Evolutionary conservation across 1,139 yeast species (phyloP), one percentile per base, ranked within the genome.

Genomic region (Suzukiozyma palmioleophila): DNA sequence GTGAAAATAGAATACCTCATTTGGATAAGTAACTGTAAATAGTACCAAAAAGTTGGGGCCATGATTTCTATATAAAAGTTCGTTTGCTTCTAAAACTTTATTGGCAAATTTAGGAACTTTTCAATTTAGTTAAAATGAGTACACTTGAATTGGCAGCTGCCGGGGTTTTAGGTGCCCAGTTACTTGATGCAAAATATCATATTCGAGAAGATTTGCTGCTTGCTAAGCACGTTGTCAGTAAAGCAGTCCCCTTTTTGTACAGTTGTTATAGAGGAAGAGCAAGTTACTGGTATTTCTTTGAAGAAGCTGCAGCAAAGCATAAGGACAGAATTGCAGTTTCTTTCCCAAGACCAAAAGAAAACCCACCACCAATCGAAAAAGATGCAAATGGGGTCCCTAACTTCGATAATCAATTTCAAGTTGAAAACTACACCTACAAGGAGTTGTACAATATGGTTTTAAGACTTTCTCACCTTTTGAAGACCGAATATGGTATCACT

Each of bases 281-380:
- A 39, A 81, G 81, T 52, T 78, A 70, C 52, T 84, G 90, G 88
- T 81, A 83, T 54, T 50, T 64, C 22, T 79, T 84, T 50, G 89
- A 81, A 50, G 53, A 63, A 31, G 60, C 75, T 8, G 88, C 69
- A 2, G 44, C 53, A 27, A 61, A 64, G 43, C 54, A 74, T 48
- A 82, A 87, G n/a, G 58, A 78, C 44, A 66, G 67, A 35, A 52
- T 59, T 16, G 89, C 88, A 1, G 61, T 87, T 31, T 64, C 76
- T 4, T 86, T 80, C 55, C 83, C 92, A 3, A 69, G 78, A 46
- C 88, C 87, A 15, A 56, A 53, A 37, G 51, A 50, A 37, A 55
- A 62, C 43, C 59, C 69, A 3, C 66, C 67, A 1, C 56, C 65
- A 3, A 42, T 59, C 11, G 45, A 43, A 33, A 33, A 46, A 3